Base-by-base conservation (phyloP, 805 yeast genomes). In the Metschnikowia cubensis region DNA sequence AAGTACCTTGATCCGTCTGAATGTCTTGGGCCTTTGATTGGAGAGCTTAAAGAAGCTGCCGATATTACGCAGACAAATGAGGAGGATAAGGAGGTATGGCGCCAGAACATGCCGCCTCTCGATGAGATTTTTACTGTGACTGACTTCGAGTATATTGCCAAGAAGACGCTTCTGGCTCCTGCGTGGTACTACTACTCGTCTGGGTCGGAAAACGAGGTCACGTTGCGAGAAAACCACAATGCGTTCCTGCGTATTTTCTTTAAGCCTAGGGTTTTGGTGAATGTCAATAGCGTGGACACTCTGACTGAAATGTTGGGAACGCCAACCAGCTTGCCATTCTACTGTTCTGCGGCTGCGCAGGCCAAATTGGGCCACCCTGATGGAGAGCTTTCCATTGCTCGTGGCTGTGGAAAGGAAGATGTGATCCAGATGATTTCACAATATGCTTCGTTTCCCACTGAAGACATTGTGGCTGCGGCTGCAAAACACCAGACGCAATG, bases 331-430 rank as follows among this genome's bases (percentile, higher is more conserved):
- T 87, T 83, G 13, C 98, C 98, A 14, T 89, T 92, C 65, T 92
- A 91, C 64, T 82, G 86, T 48, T 79, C 92, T 36, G 98, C 98
- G 1, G 89, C 98, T 5, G 98, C 97, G 0, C 74, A 90, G 54
- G 97, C 96, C 35, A 86, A 84, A 62, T 76, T 92, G 57, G 98
- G 97, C 3, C 94, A 91, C 62, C 89, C 89, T 2, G 97, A 89
- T 37, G 98, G 98, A 50, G 98, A 92, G 67, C 80, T 82, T 51
- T 89, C 85, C 15, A 79, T 92, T 55, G 89, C 97, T 1, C 75
- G 85, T 61, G 89, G 89, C n/a, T 87, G 95, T 29, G 89, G 82
- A 37, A 75, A 77, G 50, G 85, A 87, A 49, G 81, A 62, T 15
- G 59, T 84, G 32, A 82, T 86, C 50, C 97, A 91, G 68, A 91